Base-by-base conservation (phyloP, 108 stramenopile genomes). In the Aureococcus anophagefferens region DNA sequence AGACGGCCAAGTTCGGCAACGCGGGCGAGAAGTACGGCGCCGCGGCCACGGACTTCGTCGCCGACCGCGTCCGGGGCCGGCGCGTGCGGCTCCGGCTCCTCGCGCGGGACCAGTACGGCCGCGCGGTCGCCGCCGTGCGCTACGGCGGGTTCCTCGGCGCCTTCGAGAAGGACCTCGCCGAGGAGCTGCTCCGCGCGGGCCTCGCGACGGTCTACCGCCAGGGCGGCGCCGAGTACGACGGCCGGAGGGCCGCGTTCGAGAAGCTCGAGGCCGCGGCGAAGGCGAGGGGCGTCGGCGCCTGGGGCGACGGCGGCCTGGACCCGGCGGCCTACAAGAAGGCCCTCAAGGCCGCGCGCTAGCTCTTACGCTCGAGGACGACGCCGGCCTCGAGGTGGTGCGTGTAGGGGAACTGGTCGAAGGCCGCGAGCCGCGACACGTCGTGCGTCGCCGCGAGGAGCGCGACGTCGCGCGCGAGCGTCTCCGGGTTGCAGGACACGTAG, bases 191-290 rank as follows among this genome's bases (percentile, higher is more conserved):
- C 40, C 9, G 9, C 9, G 13, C 5, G 9, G 40, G 40, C 40
- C 40, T 44, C 40, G 89, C 84, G 29, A 83, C 81, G 30, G 64
- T 89, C 1, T 89, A 89, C 68, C 83, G 83, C 28, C 85, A 85
- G 4, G 86, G 85, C 4, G 86, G 86, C 0, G 86, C 85, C 15
- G 72, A 87, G 68, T 89, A 89, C 68, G 76, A 83, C 77, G 85
- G 77, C 51, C 51, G 51, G 14, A 59, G 3, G 51, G 21, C 17
- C 7, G 51, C 5, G 40, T 44, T 11, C 40, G 4, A 11, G 51
- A 59, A 59, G 7, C 21, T 25, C 51, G 51, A 59, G 51, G 51
- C 0, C 51, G 21, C 0, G 25, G 51, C 51, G 21, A 59, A 59
- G 51, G 25, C 51, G 51, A 18, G 1, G 21, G 7, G 51, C 21